phyloP scores from a whole-genome alignment of 2,329 filamentous ascomycete species.

The Cordyceps cateniannulata region DNA sequence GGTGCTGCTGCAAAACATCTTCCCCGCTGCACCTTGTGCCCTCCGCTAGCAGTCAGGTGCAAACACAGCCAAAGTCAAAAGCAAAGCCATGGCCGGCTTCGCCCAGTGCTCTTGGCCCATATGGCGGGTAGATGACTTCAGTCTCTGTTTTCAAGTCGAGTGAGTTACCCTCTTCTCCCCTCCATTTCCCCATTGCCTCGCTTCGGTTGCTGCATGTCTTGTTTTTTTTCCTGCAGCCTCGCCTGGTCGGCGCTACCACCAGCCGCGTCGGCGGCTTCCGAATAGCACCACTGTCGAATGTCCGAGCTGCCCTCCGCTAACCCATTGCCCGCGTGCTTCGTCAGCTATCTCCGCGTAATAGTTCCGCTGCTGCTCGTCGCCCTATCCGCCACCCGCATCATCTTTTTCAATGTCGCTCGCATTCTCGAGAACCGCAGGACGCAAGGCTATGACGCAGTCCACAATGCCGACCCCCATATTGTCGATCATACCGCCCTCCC shows the following conservation, averaged over 20 bases:
- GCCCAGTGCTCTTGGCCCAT: constrained; percentile 51
- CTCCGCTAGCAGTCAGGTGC: neutral
- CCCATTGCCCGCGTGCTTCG: neutral
- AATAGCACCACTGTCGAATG: no score
- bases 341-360: constrained; percentile 25
- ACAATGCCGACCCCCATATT: neutral
- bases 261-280: neutral
- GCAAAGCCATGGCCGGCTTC: constrained; percentile 36
- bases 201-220: neutral
- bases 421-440: neutral
- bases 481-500: constrained; percentile 46
- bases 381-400: constrained; percentile 2
- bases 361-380: neutral
- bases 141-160: constrained; percentile 43
- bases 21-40: constrained; percentile 1
- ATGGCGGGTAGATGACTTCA: constrained; percentile 60
- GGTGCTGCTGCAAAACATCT: neutral
- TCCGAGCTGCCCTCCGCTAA: constrained; percentile 1
- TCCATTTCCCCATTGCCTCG: neutral
- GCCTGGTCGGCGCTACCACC: neutral
- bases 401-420: constrained; percentile 5
- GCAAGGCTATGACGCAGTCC: neutral
- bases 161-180: neutral
- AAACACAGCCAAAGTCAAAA: neutral
- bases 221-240: neutral